Evolutionary conservation across 2,329 filamentous ascomycete species (phyloP), one percentile per base, ranked within the genome.

Genomic region (Coniochaeta hoffmannii): DNA sequence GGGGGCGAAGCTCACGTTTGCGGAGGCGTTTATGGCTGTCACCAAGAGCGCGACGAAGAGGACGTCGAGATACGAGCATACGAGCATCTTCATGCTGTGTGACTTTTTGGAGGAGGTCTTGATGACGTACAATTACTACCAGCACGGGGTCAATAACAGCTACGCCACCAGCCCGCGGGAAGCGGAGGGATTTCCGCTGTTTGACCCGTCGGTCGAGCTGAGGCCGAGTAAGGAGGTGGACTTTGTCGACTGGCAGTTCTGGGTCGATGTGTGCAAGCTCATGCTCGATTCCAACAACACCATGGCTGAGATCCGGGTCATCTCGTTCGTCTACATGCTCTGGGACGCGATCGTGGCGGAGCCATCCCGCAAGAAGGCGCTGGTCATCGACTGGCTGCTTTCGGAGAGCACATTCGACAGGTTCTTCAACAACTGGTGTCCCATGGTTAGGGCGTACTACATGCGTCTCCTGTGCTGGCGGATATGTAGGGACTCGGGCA

Each of bases 351-450:
- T 94, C 58, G 78, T 82, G 11, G 77, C 49, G 2, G 81, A 89
- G 55, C 79, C 85, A 2, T 73, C 76, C 53, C 81, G 88, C 52
- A 95, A 93, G 69, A 76, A 81, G 56, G 74, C 79, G 14, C 67
- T 96, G 17, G 95, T 89, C 66, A 64, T 88, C 28, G 82, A 85
- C 22, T 92, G 94, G 76, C 73, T 97, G 36, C 74, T 97, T 12
- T 80, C 85, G 7, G 85, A 88, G 54, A 78, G 85, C 26, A 81
- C 87, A 2, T 96, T 96, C 67, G 84, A 89, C 65, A 83, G 82
- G 58, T 85, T 90, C 58, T 97, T 96, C 72, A 93, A 88, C 65
- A 90, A 96, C 65, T 96, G 92, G 91, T 96, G 90, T 65, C 90
- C 92, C 0, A 96, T 96, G 92, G 90, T 96, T 22, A 83, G 92